Conservation (phyloP, 140 eudicot species). For the Senecio squalidus region DNA sequence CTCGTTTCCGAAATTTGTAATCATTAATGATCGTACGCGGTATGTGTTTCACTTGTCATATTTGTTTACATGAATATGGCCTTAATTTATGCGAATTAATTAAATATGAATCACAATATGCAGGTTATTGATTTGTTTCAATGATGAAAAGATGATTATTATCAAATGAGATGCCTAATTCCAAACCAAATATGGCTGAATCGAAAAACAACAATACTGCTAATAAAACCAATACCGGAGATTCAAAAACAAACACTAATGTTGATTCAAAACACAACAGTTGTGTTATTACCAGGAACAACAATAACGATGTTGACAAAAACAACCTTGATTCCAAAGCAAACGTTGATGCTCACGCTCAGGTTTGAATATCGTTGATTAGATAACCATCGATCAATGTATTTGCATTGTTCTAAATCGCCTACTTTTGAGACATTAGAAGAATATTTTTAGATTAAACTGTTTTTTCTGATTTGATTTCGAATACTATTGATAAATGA, state of each 20-base stretch:
- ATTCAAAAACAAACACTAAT: slow-evolving; percentile 17
- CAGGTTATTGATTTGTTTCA: slow-evolving; percentile 13
- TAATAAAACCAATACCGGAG: neutral
- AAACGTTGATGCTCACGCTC: slow-evolving; percentile 17
- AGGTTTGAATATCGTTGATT: slow-evolving; percentile 19
- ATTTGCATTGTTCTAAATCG: neutral
- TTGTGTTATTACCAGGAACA: neutral
- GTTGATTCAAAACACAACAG: slow-evolving; percentile 6
- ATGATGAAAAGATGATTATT: slow-evolving; percentile 5
- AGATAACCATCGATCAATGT: neutral
- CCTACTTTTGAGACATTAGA: neutral
- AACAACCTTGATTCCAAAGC: slow-evolving; percentile 24
- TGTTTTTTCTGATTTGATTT: too few relatives aligned
- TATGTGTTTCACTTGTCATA: slow-evolving; percentile 2
- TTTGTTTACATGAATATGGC: neutral
- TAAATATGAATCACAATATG: neutral
- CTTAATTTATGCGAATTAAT: neutral
- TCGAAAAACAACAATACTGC: slow-evolving; percentile 19
- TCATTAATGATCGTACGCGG: slow-evolving; percentile 3
- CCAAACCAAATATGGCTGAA: slow-evolving; percentile 18
- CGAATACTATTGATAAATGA: too few relatives aligned
- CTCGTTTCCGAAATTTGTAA: too few relatives aligned
- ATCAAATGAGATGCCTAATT: slow-evolving; percentile 6
- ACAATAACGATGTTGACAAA: slow-evolving; percentile 8
- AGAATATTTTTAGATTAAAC: too few relatives aligned